A percentile compares a stretch with the other conserved stretches of the same genome.
Evolutionary conservation across 2,329 filamentous ascomycete genomes (phyloP).

Genomic region (Phyllosticta capitalensis): DNA sequence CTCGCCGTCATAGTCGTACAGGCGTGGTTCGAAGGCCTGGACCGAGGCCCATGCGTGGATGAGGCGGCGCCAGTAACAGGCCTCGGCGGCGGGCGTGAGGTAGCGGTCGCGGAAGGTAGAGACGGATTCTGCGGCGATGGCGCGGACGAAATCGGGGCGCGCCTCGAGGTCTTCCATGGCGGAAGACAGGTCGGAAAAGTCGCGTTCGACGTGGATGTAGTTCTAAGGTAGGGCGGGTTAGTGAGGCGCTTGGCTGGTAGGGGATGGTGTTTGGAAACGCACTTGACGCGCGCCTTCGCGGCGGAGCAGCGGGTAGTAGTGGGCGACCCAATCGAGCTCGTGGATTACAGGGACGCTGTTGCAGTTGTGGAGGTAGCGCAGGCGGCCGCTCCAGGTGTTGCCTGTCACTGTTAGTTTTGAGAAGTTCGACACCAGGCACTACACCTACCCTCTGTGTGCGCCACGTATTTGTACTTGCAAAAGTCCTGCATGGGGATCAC

Average conservation of each 20-base stretch:
- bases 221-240: conserved; percentile 32
- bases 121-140: conserved; percentile 41
- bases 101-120: conserved; percentile 43
- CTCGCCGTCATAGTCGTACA: not conserved
- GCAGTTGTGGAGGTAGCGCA: conserved; percentile 27
- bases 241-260: not conserved
- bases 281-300: conserved; percentile 27
- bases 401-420: conserved; percentile 11
- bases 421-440: not conserved
- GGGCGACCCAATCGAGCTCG: conserved; percentile 39
- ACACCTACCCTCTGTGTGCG: conserved; percentile 15
- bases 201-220: conserved; percentile 38
- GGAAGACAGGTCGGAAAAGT: conserved; percentile 32
- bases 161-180: conserved; percentile 33
- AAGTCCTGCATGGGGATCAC: conserved; percentile 18
- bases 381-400: conserved; percentile 23
- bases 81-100: conserved; percentile 45
- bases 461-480: conserved; percentile 15
- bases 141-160: conserved; percentile 35
- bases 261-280: not conserved
- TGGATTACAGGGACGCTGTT: conserved; percentile 41
- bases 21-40: conserved; percentile 1
- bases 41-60: conserved; percentile 17
- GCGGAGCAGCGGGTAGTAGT: conserved; percentile 38
- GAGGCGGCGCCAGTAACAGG: conserved; percentile 46